Base-by-base conservation (phyloP, 768 basidiomycete species). In the Gyrodon lividus region DNA sequence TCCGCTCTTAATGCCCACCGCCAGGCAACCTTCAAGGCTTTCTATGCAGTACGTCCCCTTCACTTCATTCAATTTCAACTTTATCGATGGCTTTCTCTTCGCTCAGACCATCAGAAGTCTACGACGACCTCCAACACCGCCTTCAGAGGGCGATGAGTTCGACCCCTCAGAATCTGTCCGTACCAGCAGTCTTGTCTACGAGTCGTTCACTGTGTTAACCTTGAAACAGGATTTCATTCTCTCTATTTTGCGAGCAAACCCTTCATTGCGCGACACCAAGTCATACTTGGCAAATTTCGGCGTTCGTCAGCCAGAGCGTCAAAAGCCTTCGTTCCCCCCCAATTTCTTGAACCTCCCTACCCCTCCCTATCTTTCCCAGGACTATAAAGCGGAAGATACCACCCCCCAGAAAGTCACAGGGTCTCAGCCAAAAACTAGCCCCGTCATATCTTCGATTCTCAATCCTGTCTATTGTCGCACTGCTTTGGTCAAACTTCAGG, bases 401-500 rank as follows among this genome's bases (percentile, higher is more conserved):
- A 13, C 47, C 48, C 10, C 52, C 59, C 37, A 64, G 50, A 58
- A 65, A 61, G 60, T 76, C 64, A 50, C 58, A 28, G 72, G 69
- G 42, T 34, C 51, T 24, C 66, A 69, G 31, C 62, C 72, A 8
- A 74, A 76, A 56, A 43, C 69, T 2, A 83, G 73, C 52, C 80
- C 78, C 7, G 74, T 87, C 58, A 71, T 88, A 54, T 78, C 82
- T 6, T 84, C 86, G n/a, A 86, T 89, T 58, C 76, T 95, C n/a
- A 77, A 94, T 62, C 95, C 95, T 6, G 81, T 90, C 47, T 74
- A 83, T 51, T 80, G 84, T 39, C 87, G 92, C 46, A 96, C 97
- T 1, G 93, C 95, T 5, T 83, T 99, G 14, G 95, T 99, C 60
- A 98, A 98, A 72, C 74, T 98, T 2, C 97, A 98, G 68, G 93